A percentile compares a stretch with the other conserved stretches of the same genome.
These are phyloP conservation scores for Closterium sp. DNA, from an alignment of 139 green algal species.

Conservation along the genomic window DNA sequence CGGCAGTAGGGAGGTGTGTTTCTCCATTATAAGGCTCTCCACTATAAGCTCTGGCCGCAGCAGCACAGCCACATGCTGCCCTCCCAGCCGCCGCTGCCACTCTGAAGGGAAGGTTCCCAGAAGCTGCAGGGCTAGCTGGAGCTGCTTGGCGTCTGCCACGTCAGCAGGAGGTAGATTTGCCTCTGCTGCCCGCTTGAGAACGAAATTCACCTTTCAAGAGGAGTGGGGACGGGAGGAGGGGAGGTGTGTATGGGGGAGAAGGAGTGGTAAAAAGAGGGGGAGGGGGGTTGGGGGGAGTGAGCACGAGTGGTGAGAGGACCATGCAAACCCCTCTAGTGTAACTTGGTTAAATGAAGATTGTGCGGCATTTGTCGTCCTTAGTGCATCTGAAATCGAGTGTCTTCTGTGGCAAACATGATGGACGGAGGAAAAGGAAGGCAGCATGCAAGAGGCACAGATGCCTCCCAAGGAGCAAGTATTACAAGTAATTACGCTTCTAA, in stretches of 20 bases:
- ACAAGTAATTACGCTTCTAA: no score
- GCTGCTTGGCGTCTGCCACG: not conserved
- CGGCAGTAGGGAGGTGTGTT: not conserved
- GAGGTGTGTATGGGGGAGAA: not conserved
- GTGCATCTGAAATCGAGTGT: no score
- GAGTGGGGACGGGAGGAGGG: not conserved
- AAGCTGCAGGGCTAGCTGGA: not conserved
- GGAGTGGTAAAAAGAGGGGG: no score
- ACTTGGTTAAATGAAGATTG: no score
- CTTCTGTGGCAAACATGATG: no score
- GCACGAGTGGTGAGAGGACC: no score
- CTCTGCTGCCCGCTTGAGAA: not conserved
- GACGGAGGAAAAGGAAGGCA: no score
- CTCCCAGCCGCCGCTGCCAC: constrained; percentile 18
- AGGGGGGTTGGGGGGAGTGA: no score
- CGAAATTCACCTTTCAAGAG: not conserved
- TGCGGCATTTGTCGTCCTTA: no score
- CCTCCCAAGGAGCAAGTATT: no score
- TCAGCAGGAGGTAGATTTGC: not conserved
- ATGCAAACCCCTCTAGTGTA: no score
- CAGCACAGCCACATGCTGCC: not conserved
- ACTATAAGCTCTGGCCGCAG: constrained; percentile 7
- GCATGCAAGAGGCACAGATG: no score
- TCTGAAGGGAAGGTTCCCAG: not conserved
- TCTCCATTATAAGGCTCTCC: constrained; percentile 24